phyloP scores from a whole-genome alignment of 345 rosid species.

The Triadica sebifera region DNA sequence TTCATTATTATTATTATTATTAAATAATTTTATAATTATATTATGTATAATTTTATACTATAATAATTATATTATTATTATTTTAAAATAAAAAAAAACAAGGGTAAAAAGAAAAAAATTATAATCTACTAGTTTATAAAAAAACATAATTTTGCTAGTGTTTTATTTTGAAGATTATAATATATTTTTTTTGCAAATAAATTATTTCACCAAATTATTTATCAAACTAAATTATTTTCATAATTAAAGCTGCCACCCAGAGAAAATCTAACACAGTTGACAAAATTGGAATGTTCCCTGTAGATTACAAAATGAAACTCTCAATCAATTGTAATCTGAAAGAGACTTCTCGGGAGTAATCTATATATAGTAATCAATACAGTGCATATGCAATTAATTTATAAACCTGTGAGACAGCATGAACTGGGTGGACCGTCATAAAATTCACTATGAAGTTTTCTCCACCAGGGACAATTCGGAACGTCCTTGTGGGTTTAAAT shows the following conservation, averaged over 20 bases:
- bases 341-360: neutral
- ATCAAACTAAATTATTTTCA: too few species aligned
- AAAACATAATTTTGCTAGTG: too few species aligned
- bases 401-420: slow-evolving; percentile 73
- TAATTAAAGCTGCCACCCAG: slow-evolving; percentile 93
- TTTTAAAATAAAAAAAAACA: too few species aligned
- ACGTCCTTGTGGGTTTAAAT: slow-evolving; percentile 83
- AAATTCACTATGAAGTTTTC: slow-evolving; percentile 86
- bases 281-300: slow-evolving; percentile 94
- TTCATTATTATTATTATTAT: too few species aligned
- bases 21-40: too few species aligned
- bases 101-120: too few species aligned
- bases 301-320: slow-evolving; percentile 23
- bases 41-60: too few species aligned
- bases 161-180: too few species aligned
- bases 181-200: too few species aligned
- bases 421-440: slow-evolving; percentile 96
- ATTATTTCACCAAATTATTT: too few species aligned
- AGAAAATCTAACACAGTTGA: slow-evolving; percentile 85
- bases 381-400: neutral
- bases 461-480: slow-evolving; percentile 83
- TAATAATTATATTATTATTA: too few species aligned
- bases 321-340: slow-evolving; percentile 17
- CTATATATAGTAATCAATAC: neutral
- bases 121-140: too few species aligned